Base-by-base conservation (phyloP, 768 basidiomycete genomes). In the Xanthoconium purpureum region DNA sequence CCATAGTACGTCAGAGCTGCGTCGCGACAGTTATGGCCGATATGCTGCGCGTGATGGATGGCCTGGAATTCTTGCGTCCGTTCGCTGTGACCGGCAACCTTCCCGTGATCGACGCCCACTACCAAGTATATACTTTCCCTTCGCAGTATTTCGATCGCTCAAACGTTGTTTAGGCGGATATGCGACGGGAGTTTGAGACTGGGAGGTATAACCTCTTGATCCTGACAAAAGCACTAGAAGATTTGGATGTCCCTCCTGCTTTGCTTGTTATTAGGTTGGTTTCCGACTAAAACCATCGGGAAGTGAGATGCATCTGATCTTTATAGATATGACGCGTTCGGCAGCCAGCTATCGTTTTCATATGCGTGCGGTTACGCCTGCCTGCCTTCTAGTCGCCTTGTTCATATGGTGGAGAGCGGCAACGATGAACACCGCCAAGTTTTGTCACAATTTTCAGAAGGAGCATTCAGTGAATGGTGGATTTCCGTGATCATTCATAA, bases 191-290 rank as follows among this genome's bases (percentile, higher is more conserved):
- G 45, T 88, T 89, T 55, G 67, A 73, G 28, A 63, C 67, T 29
- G 89, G 88, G 5, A 76, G 75, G 11, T 78, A 75, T 59, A 92
- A 92, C 65, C 73, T 91, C 11, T 71, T 91, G 33, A 74, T 92
- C 33, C 73, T 80, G 30, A 85, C 83, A 2, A 82, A 82, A 61
- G 76, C 78, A 1, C 69, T 77, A 6, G 83, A 87, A 65, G 86
- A 87, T 64, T 60, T 87, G 12, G 84, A 84, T 46, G 51, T 88
- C 29, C 82, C 84, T 7, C 76, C 76, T 32, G 80, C 78, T 8
- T 77, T 80, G 8, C 70, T 85, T 30, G 78, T 91, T 11, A 78
- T 91, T 63, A 77, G 84, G 88, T 88, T 57, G 45, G 79, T 61
- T 14, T 47, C 35, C 11, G 14, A 40, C 17, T 45, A 11, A 8